A percentile compares a stretch with the other conserved stretches of the same genome.
Evolutionary conservation across 176 grass and related monocot species (phyloP).

Genomic region (Calamus simplicifolius): DNA sequence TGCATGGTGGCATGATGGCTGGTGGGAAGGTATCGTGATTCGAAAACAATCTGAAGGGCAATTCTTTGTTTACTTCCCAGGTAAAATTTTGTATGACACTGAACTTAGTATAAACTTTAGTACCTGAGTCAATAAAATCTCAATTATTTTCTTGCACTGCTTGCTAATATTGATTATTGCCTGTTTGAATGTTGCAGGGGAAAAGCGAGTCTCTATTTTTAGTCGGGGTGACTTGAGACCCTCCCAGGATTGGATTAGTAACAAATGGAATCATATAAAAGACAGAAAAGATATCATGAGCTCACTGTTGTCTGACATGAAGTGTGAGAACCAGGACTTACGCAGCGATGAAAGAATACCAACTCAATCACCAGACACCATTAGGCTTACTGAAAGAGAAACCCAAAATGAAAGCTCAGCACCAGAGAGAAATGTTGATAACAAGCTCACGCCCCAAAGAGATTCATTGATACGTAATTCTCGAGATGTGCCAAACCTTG

Average conservation of each 20-base stretch:
- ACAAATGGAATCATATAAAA: conserved; percentile 54
- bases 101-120: too few relatives aligned
- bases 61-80: conserved; percentile 78
- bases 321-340: conserved; percentile 1
- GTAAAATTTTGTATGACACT: conserved; percentile 19
- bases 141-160: too few relatives aligned
- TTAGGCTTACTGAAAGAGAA: conserved; percentile 14
- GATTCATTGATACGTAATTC: conserved; percentile 19
- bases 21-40: conserved; percentile 92
- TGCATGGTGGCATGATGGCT: conserved; percentile 79
- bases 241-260: conserved; percentile 68
- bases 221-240: conserved; percentile 38
- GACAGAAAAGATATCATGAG: conserved; percentile 38
- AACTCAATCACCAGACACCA: neutral
- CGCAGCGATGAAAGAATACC: neutral
- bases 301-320: conserved; percentile 14
- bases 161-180: neutral
- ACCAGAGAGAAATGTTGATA: conserved; percentile 9
- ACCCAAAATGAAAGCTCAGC: neutral
- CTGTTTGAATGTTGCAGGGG: conserved; percentile 34
- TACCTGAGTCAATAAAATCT: too few relatives aligned
- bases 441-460: conserved; percentile 17
- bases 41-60: conserved; percentile 19
- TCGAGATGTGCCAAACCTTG: conserved; percentile 35
- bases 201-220: conserved; percentile 51